Conservation (phyloP, 768 basidiomycete genomes). For the Termitomyces sp. region DNA sequence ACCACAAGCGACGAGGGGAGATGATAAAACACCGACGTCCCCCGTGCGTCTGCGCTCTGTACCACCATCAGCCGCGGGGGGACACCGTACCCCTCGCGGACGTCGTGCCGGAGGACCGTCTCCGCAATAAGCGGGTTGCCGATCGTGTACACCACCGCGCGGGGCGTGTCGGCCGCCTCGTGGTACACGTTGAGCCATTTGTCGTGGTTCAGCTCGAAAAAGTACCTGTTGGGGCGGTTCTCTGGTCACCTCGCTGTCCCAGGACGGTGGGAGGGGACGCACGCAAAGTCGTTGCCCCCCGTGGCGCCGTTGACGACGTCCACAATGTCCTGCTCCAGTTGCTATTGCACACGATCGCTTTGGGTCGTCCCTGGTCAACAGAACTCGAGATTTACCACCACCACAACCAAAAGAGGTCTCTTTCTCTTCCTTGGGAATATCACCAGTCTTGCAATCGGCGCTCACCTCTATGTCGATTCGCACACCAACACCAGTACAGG, state of each 20-base stretch:
- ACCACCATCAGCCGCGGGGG: slow-evolving; percentile 28
- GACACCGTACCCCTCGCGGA: slow-evolving; percentile 23
- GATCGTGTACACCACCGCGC: slow-evolving; percentile 31
- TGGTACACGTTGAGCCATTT: slow-evolving; percentile 29
- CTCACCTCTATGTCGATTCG: slow-evolving; percentile 81
- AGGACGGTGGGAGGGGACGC: slow-evolving; percentile 12
- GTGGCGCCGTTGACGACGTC: slow-evolving; percentile 22
- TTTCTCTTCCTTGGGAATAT: slow-evolving; percentile 58
- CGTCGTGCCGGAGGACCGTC: slow-evolving; percentile 24
- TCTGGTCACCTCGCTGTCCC: too few relatives aligned
- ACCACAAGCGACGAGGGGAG: slow-evolving; percentile 29
- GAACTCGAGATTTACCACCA: neutral
- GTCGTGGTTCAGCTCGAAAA: slow-evolving; percentile 30
- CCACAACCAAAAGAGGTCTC: slow-evolving; percentile 18
- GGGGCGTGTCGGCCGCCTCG: slow-evolving; percentile 19
- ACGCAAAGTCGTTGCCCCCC: slow-evolving; percentile 39
- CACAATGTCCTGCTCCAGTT: slow-evolving; percentile 26
- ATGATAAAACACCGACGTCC: slow-evolving; percentile 28
- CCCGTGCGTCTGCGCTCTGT: slow-evolving; percentile 18
- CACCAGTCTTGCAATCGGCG: slow-evolving; percentile 51
- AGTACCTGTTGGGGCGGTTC: slow-evolving; percentile 28
- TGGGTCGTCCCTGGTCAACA: slow-evolving; percentile 1
- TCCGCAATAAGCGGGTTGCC: slow-evolving; percentile 33
- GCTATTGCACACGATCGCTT: slow-evolving; percentile 6
- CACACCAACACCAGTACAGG: slow-evolving; percentile 81